Evolutionary conservation across 768 basidiomycete species (phyloP).

Genomic region (Lyophyllum shimeji): DNA sequence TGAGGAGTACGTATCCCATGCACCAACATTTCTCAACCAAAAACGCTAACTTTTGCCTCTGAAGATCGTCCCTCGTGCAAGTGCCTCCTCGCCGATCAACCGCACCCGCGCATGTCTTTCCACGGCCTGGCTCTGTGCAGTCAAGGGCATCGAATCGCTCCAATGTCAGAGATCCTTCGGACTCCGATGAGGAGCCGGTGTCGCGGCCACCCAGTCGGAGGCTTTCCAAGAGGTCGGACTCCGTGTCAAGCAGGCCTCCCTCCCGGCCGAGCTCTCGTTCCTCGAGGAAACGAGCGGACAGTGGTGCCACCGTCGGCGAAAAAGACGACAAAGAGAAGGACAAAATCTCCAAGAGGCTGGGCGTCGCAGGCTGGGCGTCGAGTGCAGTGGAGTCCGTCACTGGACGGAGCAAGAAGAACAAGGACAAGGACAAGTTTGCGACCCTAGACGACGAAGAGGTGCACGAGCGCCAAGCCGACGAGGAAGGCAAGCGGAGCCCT

Average conservation of each 20-base stretch:
- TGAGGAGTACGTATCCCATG: slow-evolving; percentile 46
- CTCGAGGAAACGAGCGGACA: slow-evolving; percentile 67
- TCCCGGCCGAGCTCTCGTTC: slow-evolving; percentile 60
- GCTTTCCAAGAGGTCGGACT: slow-evolving; percentile 38
- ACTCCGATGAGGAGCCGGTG: slow-evolving; percentile 34
- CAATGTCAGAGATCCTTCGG: slow-evolving; percentile 17
- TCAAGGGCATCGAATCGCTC: slow-evolving; percentile 16
- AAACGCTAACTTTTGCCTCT: not conserved
- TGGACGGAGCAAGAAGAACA: slow-evolving; percentile 51
- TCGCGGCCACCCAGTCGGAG: slow-evolving; percentile 22
- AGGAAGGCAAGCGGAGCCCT: slow-evolving; percentile 16
- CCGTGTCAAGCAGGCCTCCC: slow-evolving; percentile 37
- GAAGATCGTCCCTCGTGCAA: slow-evolving; percentile 10
- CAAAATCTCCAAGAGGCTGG: slow-evolving; percentile 39
- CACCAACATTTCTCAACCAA: not conserved
- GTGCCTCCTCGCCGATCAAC: slow-evolving; percentile 12
- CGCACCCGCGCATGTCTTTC: slow-evolving; percentile 15
- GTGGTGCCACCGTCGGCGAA: slow-evolving; percentile 40
- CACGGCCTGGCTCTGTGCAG: slow-evolving; percentile 8
- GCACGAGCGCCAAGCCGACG: slow-evolving; percentile 27
- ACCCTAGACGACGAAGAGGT: slow-evolving; percentile 41
- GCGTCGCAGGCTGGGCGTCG: slow-evolving; percentile 65
- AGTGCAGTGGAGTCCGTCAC: slow-evolving; percentile 63
- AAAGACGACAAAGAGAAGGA: slow-evolving; percentile 37
- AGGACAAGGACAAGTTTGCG: slow-evolving; percentile 61